These are phyloP conservation scores for Phytophthora agathidicida DNA, from an alignment of 352 stramenopile species.

Conservation along the genomic window DNA sequence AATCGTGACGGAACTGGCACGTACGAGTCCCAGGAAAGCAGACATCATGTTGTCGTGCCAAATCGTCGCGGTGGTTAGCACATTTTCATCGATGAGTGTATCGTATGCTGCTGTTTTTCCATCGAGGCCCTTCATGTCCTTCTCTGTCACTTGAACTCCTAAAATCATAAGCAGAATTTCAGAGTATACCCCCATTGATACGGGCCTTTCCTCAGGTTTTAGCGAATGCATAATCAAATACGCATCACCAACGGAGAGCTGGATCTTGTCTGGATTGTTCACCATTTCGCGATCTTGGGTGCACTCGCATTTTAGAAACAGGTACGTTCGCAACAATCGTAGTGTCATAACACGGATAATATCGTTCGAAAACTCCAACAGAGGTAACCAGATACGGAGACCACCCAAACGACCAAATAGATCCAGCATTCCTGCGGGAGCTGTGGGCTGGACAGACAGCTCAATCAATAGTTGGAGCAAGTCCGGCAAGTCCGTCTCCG, in stretches of 20 bases:
- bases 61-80: conserved; percentile 52
- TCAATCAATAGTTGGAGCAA: conserved; percentile 82
- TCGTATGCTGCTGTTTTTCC: conserved; percentile 56
- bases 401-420: conserved; percentile 79
- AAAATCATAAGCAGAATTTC: conserved; percentile 80
- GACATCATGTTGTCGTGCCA: conserved; percentile 78
- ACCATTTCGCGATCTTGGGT: conserved; percentile 65
- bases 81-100: conserved; percentile 62
- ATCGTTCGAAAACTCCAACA: conserved; percentile 78
- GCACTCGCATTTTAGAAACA: conserved; percentile 80
- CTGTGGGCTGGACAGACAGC: conserved; percentile 72
- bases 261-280: conserved; percentile 72
- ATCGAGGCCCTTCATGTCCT: conserved; percentile 53
- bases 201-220: conserved; percentile 64
- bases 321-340: conserved; percentile 76
- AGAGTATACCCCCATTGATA: conserved; percentile 83
- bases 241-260: conserved; percentile 77
- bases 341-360: conserved; percentile 83
- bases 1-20: conserved; percentile 59
- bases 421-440: conserved; percentile 71
- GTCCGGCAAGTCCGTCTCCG: conserved; percentile 74
- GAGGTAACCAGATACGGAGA: conserved; percentile 81
- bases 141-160: conserved; percentile 71
- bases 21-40: conserved; percentile 63
- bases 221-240: conserved; percentile 85